Evolutionary conservation across 2,329 filamentous ascomycete genomes (phyloP), one percentile per base, ranked within the genome.

Genomic region (Venturia asperata): DNA sequence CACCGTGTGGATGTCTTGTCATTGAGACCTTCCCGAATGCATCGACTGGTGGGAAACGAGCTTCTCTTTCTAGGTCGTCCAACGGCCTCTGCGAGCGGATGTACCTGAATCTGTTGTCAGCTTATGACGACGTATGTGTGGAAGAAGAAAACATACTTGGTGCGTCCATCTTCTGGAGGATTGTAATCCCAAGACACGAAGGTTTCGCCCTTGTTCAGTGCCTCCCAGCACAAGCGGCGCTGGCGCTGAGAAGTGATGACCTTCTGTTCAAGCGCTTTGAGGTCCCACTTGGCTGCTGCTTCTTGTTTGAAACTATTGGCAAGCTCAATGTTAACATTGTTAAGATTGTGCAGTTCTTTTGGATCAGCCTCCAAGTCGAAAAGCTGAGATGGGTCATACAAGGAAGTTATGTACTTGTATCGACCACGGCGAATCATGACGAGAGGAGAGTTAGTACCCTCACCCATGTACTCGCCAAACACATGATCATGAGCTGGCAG

Each of bases 401-500:
- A 87, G 71, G 91, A 96, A 68, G 85, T 91, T 68, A 94, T 86
- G 75, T 92, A 96, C 80, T 97, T 97, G 91, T 91, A 97, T 60
- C 84, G 82, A 10, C 91, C 91, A 64, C 91, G 87, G 66, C 90
- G 87, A 73, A 97, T 97, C 92, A 97, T 97, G 82, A 96, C 91
- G 65, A 95, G 84, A 1, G 92, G 92, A 5, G 89, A 87, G 65
- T 96, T 82, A 1, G 92, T 96, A 61, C 92, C 92, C 77, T 97
- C 92, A 62, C 91, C 92, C 72, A 93, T 96, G 79, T 97, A 97
- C 78, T 97, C 92, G 67, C 91, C 92, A 71, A 93, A 89, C n/a
- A 94, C 92, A 13, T 90, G 94, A 74, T 97, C 92, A 67, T 88
- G 87, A 49, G 85, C 86, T 72, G 81, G 71, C n/a, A 84, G 76